Percentiles rank a stretch among this genome's conserved stretches.
phyloP scores from a whole-genome alignment of 768 basidiomycete species.

The Collybiopsis luxurians region DNA sequence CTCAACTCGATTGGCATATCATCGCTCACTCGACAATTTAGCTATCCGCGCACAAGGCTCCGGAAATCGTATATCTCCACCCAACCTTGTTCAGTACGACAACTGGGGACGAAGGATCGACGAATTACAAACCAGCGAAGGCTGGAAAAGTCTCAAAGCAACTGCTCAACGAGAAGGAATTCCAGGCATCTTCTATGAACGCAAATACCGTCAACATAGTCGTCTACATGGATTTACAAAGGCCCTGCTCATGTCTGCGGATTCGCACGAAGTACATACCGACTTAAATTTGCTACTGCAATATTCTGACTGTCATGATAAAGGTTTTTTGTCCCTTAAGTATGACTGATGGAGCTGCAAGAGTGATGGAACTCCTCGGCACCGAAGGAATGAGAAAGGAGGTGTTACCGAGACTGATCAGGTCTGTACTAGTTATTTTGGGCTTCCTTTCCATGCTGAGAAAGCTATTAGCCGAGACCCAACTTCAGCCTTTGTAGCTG shows the following conservation, averaged over 20 bases:
- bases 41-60: conserved; percentile 53
- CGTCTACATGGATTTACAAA: conserved; percentile 68
- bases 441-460: background rate
- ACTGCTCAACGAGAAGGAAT: conserved; percentile 62
- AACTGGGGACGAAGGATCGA: conserved; percentile 72
- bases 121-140: conserved; percentile 65
- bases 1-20: background rate
- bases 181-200: conserved; percentile 66
- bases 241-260: conserved; percentile 56
- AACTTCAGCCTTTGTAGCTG: conserved; percentile 59
- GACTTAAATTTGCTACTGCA: too few relatives aligned
- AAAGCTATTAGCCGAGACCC: conserved; percentile 55
- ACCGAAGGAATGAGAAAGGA: conserved; percentile 57
- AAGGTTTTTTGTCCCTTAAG: conserved; percentile 71
- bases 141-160: conserved; percentile 68
- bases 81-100: conserved; percentile 65
- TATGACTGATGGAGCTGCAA: conserved; percentile 78
- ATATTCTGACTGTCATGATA: too few relatives aligned
- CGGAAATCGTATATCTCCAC: conserved; percentile 39
- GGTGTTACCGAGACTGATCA: conserved; percentile 56
- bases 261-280: conserved; percentile 54
- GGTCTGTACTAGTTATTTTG: conserved; percentile 32
- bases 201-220: conserved; percentile 57
- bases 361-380: conserved; percentile 68
- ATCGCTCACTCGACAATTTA: conserved; percentile 21